Evolutionary conservation across 257 asterid species (phyloP).

Genomic region (Catharanthus roseus): DNA sequence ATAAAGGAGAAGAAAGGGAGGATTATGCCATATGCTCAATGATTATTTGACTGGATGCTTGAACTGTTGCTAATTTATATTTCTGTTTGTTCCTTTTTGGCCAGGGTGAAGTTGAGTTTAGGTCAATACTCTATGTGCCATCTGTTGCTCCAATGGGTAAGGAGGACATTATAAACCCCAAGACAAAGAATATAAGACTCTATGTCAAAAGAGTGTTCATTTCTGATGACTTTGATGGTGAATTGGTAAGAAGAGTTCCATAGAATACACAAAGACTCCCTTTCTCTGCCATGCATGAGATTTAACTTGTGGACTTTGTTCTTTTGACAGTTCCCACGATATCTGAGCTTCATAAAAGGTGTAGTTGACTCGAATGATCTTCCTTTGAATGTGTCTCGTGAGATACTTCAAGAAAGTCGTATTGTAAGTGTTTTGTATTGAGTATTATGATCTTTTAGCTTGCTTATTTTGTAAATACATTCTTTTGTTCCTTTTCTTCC

Average conservation of each 20-base stretch:
- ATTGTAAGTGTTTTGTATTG: constrained; percentile 53
- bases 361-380: constrained; percentile 98
- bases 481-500: neutral
- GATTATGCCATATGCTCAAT: neutral
- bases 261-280: neutral
- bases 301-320: constrained; percentile 2
- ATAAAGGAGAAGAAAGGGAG: neutral
- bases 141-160: constrained; percentile 66
- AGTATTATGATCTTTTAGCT: neutral
- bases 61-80: neutral
- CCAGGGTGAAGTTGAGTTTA: constrained; percentile 98
- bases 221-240: constrained; percentile 98
- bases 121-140: constrained; percentile 84
- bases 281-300: neutral
- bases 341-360: constrained; percentile 94
- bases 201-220: constrained; percentile 91
- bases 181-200: constrained; percentile 91
- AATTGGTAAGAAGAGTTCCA: constrained; percentile 59
- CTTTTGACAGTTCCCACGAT: constrained; percentile 75
- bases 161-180: constrained; percentile 76
- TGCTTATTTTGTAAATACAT: neutral
- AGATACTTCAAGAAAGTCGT: constrained; percentile 97
- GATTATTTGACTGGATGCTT: neutral
- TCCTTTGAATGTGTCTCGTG: constrained; percentile 95
- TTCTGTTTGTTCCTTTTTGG: constrained; percentile 18